Base-by-base conservation (phyloP, 306 rosid species). In the Spatholobus suberectus region DNA sequence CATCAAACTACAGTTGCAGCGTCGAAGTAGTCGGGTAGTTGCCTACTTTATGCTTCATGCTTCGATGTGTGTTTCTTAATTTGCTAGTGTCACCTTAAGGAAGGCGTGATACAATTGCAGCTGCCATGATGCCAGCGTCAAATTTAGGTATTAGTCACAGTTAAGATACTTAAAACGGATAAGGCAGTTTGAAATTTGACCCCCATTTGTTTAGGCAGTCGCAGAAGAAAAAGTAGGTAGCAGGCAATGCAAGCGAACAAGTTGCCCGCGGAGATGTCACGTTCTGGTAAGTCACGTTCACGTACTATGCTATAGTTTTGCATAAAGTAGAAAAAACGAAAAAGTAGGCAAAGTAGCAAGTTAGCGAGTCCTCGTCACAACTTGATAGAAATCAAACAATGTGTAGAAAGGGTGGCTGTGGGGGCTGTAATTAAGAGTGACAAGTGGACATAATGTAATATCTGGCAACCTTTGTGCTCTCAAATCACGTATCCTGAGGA, bases 221-320 rank as follows among this genome's bases (percentile, higher is more conserved):
- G 38, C 47, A 49, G 46, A 46, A 51, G 70, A 77, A 70, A 24
- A 54, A 6, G 26, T 41, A 46, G 65, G 41, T 37, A 76, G 15
- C 15, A 55, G 8, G 66, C 37, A 74, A 29, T 40, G 29, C 71
- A 75, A 68, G 27, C 1, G 23, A 76, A 37, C 54, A 57, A 82
- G 82, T 86, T 82, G 79, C 82, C 82, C 15, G 51, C 78, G 54
- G 79, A 86, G 7, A 86, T 82, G 84, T 78, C 86, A 77, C 41
- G 29, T 61, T 67, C 73, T 35, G 46, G 72, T 72, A 32, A 77
- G 81, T 58, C 83, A 77, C 68, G 10, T 49, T 58, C 83, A 72
- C 32, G 12, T 62, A n/a, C 76, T 40, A 70, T 26, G 43, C 6
- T 43, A 73, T 63, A 81, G 38, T 62, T 62, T 18, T 12, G 59